These are phyloP conservation scores for Skeletonema costatum DNA, from an alignment of 108 stramenopile species.

Conservation along the genomic window DNA sequence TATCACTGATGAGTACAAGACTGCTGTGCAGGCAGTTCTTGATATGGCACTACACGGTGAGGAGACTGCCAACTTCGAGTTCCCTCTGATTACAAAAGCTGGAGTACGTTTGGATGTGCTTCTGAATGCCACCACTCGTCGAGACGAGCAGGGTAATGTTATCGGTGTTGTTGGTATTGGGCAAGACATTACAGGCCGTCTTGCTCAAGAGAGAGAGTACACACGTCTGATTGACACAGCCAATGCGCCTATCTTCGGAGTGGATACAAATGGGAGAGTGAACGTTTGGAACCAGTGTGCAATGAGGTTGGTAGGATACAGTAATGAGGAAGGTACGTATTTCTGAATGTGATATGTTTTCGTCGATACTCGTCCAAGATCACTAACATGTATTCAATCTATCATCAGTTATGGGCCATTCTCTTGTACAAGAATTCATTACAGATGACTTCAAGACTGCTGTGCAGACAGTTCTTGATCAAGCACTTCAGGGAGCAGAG, in stretches of 20 bases:
- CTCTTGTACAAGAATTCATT: conserved; percentile 71
- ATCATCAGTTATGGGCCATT: conserved; percentile 21
- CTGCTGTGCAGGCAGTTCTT: conserved; percentile 45
- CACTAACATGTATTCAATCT: background rate
- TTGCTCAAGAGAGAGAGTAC: no score
- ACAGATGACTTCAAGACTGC: conserved; percentile 44
- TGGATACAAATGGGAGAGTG: no score
- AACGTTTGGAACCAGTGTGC: no score
- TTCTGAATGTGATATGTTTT: no score
- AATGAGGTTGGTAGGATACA: no score
- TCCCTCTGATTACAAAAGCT: conserved; percentile 53
- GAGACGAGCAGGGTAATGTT: no score
- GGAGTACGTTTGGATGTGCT: conserved; percentile 51
- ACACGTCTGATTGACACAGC: no score
- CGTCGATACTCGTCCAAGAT: no score
- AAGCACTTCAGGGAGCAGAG: conserved; percentile 33
- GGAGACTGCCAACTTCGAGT: conserved; percentile 59
- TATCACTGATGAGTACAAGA: conserved; percentile 35
- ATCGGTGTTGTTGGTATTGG: no score
- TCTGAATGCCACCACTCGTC: conserved; percentile 48
- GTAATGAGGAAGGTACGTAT: no score
- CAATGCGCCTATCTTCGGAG: no score
- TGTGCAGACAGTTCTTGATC: conserved; percentile 38
- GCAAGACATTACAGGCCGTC: no score
- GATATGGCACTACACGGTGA: conserved; percentile 25